Conservation (phyloP, 768 basidiomycete species). For the Suillus placidus region DNA sequence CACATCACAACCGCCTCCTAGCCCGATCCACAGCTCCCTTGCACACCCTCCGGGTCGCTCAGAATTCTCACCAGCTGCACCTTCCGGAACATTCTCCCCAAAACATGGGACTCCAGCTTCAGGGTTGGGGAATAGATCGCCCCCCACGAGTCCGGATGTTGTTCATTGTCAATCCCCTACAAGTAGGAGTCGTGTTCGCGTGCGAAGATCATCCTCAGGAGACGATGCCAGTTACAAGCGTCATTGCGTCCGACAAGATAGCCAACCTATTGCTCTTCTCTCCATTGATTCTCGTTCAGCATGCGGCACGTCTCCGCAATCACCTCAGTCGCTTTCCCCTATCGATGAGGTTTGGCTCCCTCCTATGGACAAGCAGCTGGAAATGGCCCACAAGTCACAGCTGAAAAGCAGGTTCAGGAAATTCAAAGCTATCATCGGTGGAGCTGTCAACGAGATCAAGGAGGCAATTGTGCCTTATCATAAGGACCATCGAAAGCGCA, state of each 20-base stretch:
- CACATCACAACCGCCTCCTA: not conserved
- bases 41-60: not conserved
- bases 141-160: not conserved
- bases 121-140: not conserved
- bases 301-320: not conserved
- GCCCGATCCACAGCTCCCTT: not conserved
- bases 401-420: not conserved
- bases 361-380: conserved; percentile 2
- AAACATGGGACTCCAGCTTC: not conserved
- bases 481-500: not conserved
- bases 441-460: conserved; percentile 2
- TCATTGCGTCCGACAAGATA: conserved; percentile 4
- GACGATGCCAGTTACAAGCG: not conserved
- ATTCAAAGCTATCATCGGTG: not conserved
- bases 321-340: conserved; percentile 2
- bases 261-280: not conserved
- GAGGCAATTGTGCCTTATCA: not conserved
- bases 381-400: not conserved
- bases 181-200: not conserved
- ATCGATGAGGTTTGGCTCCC: not conserved
- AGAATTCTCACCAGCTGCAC: not conserved
- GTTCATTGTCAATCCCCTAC: not conserved
- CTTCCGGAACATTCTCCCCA: not conserved
- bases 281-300: not conserved
- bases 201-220: not conserved